These are phyloP conservation scores for Amyloporia xantha DNA, from an alignment of 768 basidiomycete species.

Conservation along the genomic window DNA sequence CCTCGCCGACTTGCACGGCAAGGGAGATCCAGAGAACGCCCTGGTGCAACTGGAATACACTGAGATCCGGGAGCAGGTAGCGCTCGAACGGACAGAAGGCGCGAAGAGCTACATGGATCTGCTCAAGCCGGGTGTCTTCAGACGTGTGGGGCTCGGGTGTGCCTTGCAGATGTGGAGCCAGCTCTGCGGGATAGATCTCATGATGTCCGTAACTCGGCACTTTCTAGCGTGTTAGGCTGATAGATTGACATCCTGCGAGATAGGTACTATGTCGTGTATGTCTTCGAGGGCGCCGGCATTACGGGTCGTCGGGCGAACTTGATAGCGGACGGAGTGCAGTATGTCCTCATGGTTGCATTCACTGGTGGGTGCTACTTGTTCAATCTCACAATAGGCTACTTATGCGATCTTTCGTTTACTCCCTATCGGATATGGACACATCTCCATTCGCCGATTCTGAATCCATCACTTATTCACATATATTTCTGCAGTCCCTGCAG, in stretches of 20 bases:
- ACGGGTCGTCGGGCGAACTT: slow-evolving; percentile 68
- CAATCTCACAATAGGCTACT: no score
- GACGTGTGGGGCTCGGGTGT: slow-evolving; percentile 64
- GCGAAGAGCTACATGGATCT: slow-evolving; percentile 67
- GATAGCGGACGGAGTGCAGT: slow-evolving; percentile 66
- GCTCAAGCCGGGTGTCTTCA: slow-evolving; percentile 56
- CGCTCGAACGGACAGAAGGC: slow-evolving; percentile 61
- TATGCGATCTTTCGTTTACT: slow-evolving; percentile 6
- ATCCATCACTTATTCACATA: background rate
- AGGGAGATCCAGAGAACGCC: slow-evolving; percentile 48
- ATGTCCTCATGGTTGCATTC: slow-evolving; percentile 35
- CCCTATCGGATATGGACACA: background rate
- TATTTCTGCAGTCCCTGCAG: slow-evolving; percentile 36
- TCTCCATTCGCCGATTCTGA: background rate
- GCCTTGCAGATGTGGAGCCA: slow-evolving; percentile 81
- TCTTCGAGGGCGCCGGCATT: slow-evolving; percentile 74
- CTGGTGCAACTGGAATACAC: slow-evolving; percentile 66
- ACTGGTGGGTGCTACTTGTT: slow-evolving; percentile 20
- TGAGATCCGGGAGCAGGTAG: slow-evolving; percentile 52
- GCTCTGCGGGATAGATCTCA: slow-evolving; percentile 71
- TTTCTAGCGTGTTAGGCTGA: background rate
- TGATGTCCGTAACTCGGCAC: slow-evolving; percentile 48
- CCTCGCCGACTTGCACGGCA: slow-evolving; percentile 68
- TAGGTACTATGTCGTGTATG: slow-evolving; percentile 58
- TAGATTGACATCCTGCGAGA: background rate